Conservation (phyloP, 345 rosid species). For the Eutrema japonicum region DNA sequence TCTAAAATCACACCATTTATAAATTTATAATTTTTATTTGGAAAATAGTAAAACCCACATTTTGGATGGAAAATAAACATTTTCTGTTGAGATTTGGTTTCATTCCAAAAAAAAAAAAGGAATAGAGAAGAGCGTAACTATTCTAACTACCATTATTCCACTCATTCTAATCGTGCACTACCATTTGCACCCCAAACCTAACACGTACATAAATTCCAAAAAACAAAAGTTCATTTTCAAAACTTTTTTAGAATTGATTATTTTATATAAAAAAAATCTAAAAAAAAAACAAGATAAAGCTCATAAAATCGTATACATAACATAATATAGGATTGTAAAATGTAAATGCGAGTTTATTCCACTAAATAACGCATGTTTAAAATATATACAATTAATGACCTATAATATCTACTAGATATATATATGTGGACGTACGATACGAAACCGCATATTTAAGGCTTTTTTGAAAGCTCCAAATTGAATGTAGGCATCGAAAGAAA, state of each 20-base stretch:
- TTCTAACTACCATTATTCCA: no score
- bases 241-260: not conserved
- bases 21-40: no score
- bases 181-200: not conserved
- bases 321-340: not conserved
- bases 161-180: no score
- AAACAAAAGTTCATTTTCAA: not conserved
- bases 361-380: conserved; percentile 3
- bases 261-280: not conserved
- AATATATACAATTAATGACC: conserved; percentile 16
- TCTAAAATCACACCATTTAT: no score
- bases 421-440: conserved; percentile 16
- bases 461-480: conserved; percentile 27
- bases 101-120: no score
- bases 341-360: not conserved
- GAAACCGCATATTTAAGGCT: conserved; percentile 30
- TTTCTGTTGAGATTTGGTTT: no score
- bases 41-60: no score
- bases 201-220: not conserved
- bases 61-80: no score
- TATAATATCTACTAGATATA: conserved; percentile 14
- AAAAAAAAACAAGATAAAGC: not conserved
- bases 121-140: no score
- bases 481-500: conserved; percentile 28
- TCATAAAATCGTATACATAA: not conserved